Conservation (phyloP, 2,329 filamentous ascomycete species). For the Colletotrichum falcatum region DNA sequence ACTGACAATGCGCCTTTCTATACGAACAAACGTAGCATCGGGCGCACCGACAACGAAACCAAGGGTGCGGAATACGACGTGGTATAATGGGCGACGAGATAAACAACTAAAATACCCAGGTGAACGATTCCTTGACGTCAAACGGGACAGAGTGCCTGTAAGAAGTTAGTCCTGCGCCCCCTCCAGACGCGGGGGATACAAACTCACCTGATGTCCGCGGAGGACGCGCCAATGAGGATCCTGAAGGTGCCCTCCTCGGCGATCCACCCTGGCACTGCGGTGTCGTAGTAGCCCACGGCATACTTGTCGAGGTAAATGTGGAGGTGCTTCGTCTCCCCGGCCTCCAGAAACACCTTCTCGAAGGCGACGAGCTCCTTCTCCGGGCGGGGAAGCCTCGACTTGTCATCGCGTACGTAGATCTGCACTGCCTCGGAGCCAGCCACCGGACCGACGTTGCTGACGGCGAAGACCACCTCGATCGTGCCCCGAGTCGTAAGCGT, state of each 20-base stretch:
- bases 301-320: slow-evolving; percentile 61
- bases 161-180: slow-evolving; percentile 13
- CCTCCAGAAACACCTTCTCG: slow-evolving; percentile 70
- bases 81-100: not conserved
- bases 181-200: not conserved
- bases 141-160: slow-evolving; percentile 56
- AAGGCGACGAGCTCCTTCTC: slow-evolving; percentile 80
- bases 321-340: slow-evolving; percentile 66
- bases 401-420: slow-evolving; percentile 73
- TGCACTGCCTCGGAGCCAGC: slow-evolving; percentile 75
- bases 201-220: slow-evolving; percentile 64
- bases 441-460: slow-evolving; percentile 67
- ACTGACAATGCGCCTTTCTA: slow-evolving; percentile 8
- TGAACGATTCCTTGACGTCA: slow-evolving; percentile 73
- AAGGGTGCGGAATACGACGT: not conserved
- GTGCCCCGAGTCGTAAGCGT: slow-evolving; percentile 54
- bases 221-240: slow-evolving; percentile 71
- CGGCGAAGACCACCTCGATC: slow-evolving; percentile 60
- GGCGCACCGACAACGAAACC: not conserved
- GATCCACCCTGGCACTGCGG: slow-evolving; percentile 69
- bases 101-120: slow-evolving; percentile 70
- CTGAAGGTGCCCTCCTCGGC: slow-evolving; percentile 74
- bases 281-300: slow-evolving; percentile 73
- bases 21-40: not conserved
- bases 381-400: slow-evolving; percentile 72